A percentile compares a stretch with the other conserved stretches of the same genome.
These are phyloP conservation scores for Globisporangium cederbergense DNA, from an alignment of 352 stramenopile species.

Conservation along the genomic window DNA sequence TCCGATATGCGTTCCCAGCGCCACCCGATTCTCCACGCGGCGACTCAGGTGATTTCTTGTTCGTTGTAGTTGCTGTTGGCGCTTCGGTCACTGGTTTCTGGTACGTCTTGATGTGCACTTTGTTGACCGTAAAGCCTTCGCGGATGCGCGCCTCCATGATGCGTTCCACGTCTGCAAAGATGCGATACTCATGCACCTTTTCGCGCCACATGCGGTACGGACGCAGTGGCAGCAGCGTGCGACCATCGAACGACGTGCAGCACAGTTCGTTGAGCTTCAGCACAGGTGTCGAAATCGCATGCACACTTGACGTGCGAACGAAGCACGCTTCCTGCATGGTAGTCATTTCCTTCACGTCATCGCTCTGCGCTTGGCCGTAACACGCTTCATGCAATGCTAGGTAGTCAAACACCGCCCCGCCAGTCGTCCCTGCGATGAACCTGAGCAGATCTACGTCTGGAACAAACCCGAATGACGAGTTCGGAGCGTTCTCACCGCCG, in stretches of 20 bases:
- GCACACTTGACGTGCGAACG: constrained; percentile 61
- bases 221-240: constrained; percentile 56
- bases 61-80: constrained; percentile 14
- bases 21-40: neutral
- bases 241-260: constrained; percentile 67
- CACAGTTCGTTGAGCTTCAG: constrained; percentile 67
- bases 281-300: constrained; percentile 61
- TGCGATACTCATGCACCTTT: constrained; percentile 87
- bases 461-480: constrained; percentile 82
- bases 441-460: constrained; percentile 75
- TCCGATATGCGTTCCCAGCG: constrained; percentile 14
- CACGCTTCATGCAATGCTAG: constrained; percentile 47
- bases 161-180: constrained; percentile 73
- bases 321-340: constrained; percentile 56
- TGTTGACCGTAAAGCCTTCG: constrained; percentile 85
- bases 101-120: constrained; percentile 61
- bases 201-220: constrained; percentile 86
- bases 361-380: constrained; percentile 31
- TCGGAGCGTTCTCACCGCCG: constrained; percentile 45
- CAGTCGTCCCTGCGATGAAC: constrained; percentile 71
- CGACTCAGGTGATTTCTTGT: constrained; percentile 13
- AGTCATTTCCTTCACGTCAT: constrained; percentile 53
- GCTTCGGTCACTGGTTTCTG: constrained; percentile 25
- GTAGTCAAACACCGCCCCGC: constrained; percentile 69
- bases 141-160: constrained; percentile 78